Base-by-base conservation (phyloP, 2,329 filamentous ascomycete species). In the Pseudogymnoascus sp. region DNA sequence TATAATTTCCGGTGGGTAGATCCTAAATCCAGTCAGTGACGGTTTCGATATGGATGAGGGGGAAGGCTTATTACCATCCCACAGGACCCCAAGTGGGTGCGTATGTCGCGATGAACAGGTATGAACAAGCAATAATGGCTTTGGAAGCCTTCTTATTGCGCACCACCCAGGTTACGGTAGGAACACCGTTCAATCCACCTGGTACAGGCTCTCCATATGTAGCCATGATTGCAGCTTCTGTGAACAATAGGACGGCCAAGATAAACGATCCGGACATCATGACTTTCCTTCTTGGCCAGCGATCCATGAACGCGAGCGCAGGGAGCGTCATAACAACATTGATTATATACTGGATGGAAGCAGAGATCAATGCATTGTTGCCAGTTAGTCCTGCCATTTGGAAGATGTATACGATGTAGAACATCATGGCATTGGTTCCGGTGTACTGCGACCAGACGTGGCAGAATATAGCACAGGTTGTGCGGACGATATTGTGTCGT, bases 71-170 rank as follows among this genome's bases (percentile, higher is more conserved):
- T 60, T 31, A 60, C 76, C 76, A 79, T 0, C 67, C 69, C 0
- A 66, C 69, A 4, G 70, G 70, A 0, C 69, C 69, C 82, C 82
- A 85, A 3, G 82, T 82, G 4, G 80, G 78, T 0, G 87, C 87
- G 67, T 81, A 89, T 1, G 80, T 82, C 1, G 85, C 85, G 10
- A 89, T 85, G 67, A 89, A 88, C 15, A 89, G 80, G 69, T 88
- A 89, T 0, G 85, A 86, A 73, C 81, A 87, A 6, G 86, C 84
- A 62, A 85, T 85, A 48, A 90, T 79, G n/a, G 78, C 86, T 61
- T 81, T 82, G 3, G 85, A 84, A 1, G 80, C 77, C 0, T 78
- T 70, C 65, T 81, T 78, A 61, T 77, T 72, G 35, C 75, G 69
- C 33, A 85, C 76, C 21, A 82, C 73, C 82, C 82, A 85, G 21